Base-by-base conservation (phyloP, 176 grass and related monocot species). In the Canna indica region DNA sequence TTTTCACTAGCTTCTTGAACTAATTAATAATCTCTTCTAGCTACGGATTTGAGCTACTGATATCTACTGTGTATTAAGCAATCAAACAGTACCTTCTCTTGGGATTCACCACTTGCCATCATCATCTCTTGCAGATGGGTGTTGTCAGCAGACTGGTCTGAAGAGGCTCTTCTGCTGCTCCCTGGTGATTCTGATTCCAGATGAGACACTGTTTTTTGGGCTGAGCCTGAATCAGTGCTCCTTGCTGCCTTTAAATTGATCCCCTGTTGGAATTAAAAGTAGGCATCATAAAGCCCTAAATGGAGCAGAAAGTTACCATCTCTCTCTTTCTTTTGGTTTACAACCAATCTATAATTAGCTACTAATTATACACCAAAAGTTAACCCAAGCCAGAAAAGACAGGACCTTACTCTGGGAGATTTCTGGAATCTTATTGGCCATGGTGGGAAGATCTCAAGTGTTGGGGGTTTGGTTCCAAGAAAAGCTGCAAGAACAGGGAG, bases 171-270 rank as follows among this genome's bases (percentile, higher is more conserved):
- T 46, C 53, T 77, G 81, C 84, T 77, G 81, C 84, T 87, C 30
- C 63, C 82, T 78, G 84, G 78, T 75, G 82, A 80, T 74, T 83
- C 86, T 78, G 83, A 67, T 80, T 85, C 88, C 83, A 85, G 81
- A 83, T 80, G 82, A 64, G 86, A 83, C 75, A 76, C 76, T 82
- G 86, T 88, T 75, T 88, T 83, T 75, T 85, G 87, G 32, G 83
- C 94, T 88, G 89, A 99, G 69, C 86, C 82, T 74, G 84, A 99
- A 81, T 90, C 94, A 82, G 80, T 83, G 82, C 86, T 99, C 72
- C 74, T 85, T 62, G 87, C 81, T 72, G 88, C 87, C 77, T 87
- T 83, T 57, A 81, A 91, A 83, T 80, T n/a, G n/a, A n/a, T 87
- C 80, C 82, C 87, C 90, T 90, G 84, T 80, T 88, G 38, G 69